Base-by-base conservation (phyloP, 495 filamentous ascomycete species). In the Aspergillus asperescens region DNA sequence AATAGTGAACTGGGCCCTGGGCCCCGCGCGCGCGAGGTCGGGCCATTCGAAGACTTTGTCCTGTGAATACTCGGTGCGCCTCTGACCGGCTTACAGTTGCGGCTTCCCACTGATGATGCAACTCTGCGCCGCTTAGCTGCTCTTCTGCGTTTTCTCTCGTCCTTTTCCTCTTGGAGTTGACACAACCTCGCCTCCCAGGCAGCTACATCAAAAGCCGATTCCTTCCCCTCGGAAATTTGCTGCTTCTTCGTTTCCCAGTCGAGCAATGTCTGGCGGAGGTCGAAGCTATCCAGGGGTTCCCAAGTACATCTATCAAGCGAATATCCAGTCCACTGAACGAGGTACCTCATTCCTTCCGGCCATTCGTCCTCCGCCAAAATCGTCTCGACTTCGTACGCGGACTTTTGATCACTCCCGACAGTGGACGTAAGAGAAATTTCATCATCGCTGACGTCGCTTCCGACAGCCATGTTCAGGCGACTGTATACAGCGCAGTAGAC, bases 301-400 rank as follows among this genome's bases (percentile, higher is more conserved):
- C 85, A 90, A 3, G 78, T 82, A 44, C 77, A 70, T 40, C 81
- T 62, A 10, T 80, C 53, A 7, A 81, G 41, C 1, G 72, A 65
- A 52, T 86, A 90, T n/a, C 71, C 76, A 20, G 72, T 72, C 87
- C 87, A 91, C 53, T 79, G 74, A 27, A 89, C 77, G 2, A 90
- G 71, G 59, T 84, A 90, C 52, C 57, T 67, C 19, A 62, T 57
- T 7, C 63, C 69, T 7, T 79, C 69, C 0, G 63, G n/a, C 3
- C 46, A 54, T 2, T 31, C 55, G 8, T 68, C 62, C 58, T 88
- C 80, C 8, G 79, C 78, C 5, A 75, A 61, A 34, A 79, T 69
- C 3, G 57, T 57, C 41, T 77, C 75, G 3, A 80, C 66, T 5
- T 68, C 65, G 46, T 77, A 80, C 44, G 70, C 68, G 0, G 67